Evolutionary conservation across 1,284 basidiomycete species (phyloP), one percentile per base, ranked within the genome.

Genomic region (Thelephora terrestris): DNA sequence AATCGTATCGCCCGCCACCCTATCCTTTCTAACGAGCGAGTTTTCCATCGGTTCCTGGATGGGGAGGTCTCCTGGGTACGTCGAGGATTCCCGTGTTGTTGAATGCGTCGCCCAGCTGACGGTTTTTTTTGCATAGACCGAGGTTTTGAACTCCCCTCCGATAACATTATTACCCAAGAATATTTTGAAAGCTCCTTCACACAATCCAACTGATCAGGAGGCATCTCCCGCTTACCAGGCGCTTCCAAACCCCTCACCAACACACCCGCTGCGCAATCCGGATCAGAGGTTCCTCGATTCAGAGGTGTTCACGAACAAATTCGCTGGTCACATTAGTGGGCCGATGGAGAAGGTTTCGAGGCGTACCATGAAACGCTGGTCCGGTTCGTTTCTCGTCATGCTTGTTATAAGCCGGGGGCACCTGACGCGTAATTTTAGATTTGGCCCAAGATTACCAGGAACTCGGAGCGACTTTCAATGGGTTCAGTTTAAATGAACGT

Each of bases 271-370:
- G 23, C 81, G 90, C 47, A 75, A 83, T 52, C 91, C 93, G 10
- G 94, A 97, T 62, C 91, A 92, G 62, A 81, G 94, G 14, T 99
- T 99, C 69, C 72, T 90, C 32, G 96, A 99, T 63, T 95, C 92
- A 1, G 96, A 99, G 65, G 79, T 83, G 2, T 99, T 99, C 65
- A 99, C 96, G 4, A 83, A 85, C 64, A 97, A 96, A 65, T 99
- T 99, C 64, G 85, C 92, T 43, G 82, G 82, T 46, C 96, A 99
- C 68, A 73, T 99, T 52, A 76, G 78, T 50, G 87, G 90, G 1
- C 89, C 82, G 2, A 89, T 99, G 85, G 96, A 99, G 66, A 97
- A 93, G 66, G 90, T 97, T 24, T 95, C 96, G 36, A 78, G 95
- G 36, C 72, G 94, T 49, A 78, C 86, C 7, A 79, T 94, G 61